phyloP scores from a whole-genome alignment of 768 basidiomycete genomes.

The Clavulina sp. region DNA sequence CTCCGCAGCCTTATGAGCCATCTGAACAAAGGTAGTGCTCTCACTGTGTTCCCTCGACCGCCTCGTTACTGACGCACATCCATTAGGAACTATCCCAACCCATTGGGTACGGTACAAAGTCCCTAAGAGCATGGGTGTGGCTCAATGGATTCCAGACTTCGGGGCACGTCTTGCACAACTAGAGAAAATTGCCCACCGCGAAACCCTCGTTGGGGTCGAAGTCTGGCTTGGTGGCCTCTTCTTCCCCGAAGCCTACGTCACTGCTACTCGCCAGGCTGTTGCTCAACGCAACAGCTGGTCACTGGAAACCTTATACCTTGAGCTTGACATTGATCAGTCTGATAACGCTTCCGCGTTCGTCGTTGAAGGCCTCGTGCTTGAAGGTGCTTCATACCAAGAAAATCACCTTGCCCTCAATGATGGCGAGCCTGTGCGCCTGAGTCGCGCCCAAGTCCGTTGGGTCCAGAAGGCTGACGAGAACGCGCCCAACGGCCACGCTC shows the following conservation, averaged over 20 bases:
- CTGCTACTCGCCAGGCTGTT: constrained; percentile 88
- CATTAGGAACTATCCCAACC: constrained; percentile 62
- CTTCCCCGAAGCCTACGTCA: constrained; percentile 93
- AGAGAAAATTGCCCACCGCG: constrained; percentile 44
- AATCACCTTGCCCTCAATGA: constrained; percentile 66
- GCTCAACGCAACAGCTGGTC: constrained; percentile 88
- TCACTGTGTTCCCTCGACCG: not conserved
- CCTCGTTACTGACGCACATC: constrained; percentile 9
- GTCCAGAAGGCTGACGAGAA: constrained; percentile 38
- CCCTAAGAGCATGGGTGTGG: constrained; percentile 59
- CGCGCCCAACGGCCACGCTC: constrained; percentile 17
- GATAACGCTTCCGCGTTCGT: constrained; percentile 67
- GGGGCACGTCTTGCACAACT: constrained; percentile 69
- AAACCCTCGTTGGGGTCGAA: constrained; percentile 48
- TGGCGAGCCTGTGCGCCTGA: constrained; percentile 61
- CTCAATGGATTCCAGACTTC: constrained; percentile 74
- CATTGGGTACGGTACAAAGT: constrained; percentile 89
- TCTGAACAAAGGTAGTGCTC: constrained; percentile 59
- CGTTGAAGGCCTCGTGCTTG: constrained; percentile 72
- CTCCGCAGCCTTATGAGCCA: constrained; percentile 79
- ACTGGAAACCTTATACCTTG: constrained; percentile 67
- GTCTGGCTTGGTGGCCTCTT: constrained; percentile 91
- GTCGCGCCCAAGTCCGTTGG: constrained; percentile 78
- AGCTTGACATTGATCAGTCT: constrained; percentile 66
- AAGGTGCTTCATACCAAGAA: constrained; percentile 64